Percentiles rank a stretch among this genome's conserved stretches.
These are phyloP conservation scores for Tetrapyrgos nigripes DNA, from an alignment of 1,284 basidiomycete species.

Conservation along the genomic window DNA sequence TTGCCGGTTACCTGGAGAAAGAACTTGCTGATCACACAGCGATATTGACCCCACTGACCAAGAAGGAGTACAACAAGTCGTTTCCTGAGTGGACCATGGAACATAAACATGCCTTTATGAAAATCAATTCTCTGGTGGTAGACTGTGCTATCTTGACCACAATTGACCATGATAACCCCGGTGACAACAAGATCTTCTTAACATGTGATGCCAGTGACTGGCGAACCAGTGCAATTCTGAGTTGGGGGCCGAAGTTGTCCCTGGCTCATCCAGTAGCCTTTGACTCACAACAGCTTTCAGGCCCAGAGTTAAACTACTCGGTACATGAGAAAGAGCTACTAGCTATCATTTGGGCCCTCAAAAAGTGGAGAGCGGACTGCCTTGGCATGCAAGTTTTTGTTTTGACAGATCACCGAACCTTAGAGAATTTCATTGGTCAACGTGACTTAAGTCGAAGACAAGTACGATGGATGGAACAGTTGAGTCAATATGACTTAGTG, in stretches of 20 bases:
- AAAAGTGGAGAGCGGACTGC: slow-evolving; percentile 41
- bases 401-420: slow-evolving; percentile 45
- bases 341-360: slow-evolving; percentile 38
- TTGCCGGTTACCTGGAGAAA: slow-evolving; percentile 38
- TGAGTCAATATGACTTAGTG: slow-evolving; percentile 40
- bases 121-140: slow-evolving; percentile 40
- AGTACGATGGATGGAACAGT: slow-evolving; percentile 41
- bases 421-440: slow-evolving; percentile 43
- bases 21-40: slow-evolving; percentile 37
- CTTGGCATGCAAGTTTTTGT: slow-evolving; percentile 38
- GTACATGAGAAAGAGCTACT: slow-evolving; percentile 44
- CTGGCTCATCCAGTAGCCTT: slow-evolving; percentile 38
- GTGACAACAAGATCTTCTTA: too few species aligned
- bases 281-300: slow-evolving; percentile 34
- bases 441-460: slow-evolving; percentile 39
- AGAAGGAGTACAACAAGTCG: slow-evolving; percentile 23
- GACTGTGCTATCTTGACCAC: too few species aligned
- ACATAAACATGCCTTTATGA: slow-evolving; percentile 42
- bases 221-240: slow-evolving; percentile 38
- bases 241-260: slow-evolving; percentile 36
- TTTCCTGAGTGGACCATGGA: slow-evolving; percentile 38
- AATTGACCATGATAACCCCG: too few species aligned
- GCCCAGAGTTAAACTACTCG: slow-evolving; percentile 42
- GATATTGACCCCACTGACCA: slow-evolving; percentile 39
- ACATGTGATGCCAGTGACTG: slow-evolving; percentile 43